Evolutionary conservation across 116 monocot genomes (phyloP).

Genomic region (Trichopus zeylanicus): DNA sequence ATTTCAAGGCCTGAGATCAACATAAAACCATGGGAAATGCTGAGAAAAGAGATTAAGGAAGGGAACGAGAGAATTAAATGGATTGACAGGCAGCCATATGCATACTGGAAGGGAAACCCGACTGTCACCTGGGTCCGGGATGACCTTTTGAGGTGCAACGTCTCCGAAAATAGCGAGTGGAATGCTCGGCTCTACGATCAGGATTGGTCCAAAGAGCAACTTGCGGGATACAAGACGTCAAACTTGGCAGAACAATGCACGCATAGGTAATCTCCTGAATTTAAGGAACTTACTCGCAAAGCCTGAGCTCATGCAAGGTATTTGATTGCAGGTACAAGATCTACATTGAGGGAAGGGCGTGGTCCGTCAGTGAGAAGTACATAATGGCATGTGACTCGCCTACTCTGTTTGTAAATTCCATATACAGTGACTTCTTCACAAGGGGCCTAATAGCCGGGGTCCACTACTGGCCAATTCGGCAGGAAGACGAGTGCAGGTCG

Average conservation of each 20-base stretch:
- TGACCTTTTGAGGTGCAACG: constrained; percentile 54
- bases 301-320: background rate
- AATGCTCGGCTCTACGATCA: constrained; percentile 52
- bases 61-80: constrained; percentile 30
- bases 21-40: constrained; percentile 40
- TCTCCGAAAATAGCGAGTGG: constrained; percentile 40
- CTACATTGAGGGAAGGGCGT: constrained; percentile 26
- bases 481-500: constrained; percentile 21
- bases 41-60: constrained; percentile 32
- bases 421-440: constrained; percentile 26
- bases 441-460: constrained; percentile 15
- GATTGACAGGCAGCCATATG: constrained; percentile 44
- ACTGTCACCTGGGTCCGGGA: constrained; percentile 9
- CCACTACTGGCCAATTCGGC: constrained; percentile 24
- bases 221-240: constrained; percentile 11
- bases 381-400: constrained; percentile 24
- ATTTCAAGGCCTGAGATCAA: constrained; percentile 44
- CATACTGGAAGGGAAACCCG: constrained; percentile 73
- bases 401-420: constrained; percentile 8
- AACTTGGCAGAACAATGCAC: constrained; percentile 19
- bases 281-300: background rate
- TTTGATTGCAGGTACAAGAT: constrained; percentile 22
- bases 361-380: constrained; percentile 34
- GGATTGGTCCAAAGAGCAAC: constrained; percentile 16
- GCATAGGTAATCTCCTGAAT: constrained; percentile 12